Evolutionary conservation across 1,284 basidiomycete species (phyloP).

Genomic region (Ganoderma leucocontextum): DNA sequence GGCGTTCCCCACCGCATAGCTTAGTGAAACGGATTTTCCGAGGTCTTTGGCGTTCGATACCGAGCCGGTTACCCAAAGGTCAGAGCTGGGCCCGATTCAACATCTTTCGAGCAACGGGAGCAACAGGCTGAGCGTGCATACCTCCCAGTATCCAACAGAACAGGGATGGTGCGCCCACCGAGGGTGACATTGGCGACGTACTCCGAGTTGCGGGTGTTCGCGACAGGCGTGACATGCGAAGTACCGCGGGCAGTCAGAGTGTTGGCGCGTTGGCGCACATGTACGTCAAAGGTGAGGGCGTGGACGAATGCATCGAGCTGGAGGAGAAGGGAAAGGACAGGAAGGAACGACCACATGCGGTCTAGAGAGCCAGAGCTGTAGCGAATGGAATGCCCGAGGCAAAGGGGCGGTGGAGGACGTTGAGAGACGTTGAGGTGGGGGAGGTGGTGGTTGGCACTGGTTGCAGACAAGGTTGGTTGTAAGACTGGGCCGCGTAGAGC

Average conservation of each 20-base stretch:
- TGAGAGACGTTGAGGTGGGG: constrained; percentile 25
- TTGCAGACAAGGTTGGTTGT: constrained; percentile 2
- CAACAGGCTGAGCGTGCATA: constrained; percentile 39
- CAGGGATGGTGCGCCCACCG: constrained; percentile 52
- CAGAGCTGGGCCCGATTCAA: constrained; percentile 54
- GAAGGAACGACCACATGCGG: constrained; percentile 56
- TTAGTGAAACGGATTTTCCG: constrained; percentile 62
- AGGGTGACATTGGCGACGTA: constrained; percentile 61
- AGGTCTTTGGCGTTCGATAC: constrained; percentile 61
- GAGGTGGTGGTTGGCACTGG: constrained; percentile 20
- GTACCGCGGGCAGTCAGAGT: constrained; percentile 26
- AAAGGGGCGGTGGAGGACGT: constrained; percentile 24
- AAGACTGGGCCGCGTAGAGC: not conserved
- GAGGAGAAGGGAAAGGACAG: constrained; percentile 55
- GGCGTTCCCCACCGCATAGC: constrained; percentile 75
- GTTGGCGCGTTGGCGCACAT: constrained; percentile 42
- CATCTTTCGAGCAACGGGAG: not conserved
- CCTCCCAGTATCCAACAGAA: constrained; percentile 75
- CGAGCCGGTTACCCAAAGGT: constrained; percentile 65
- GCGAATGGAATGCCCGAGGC: constrained; percentile 34
- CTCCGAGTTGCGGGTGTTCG: constrained; percentile 45
- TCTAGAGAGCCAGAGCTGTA: constrained; percentile 19
- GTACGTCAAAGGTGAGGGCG: constrained; percentile 59
- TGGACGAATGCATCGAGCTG: constrained; percentile 44
- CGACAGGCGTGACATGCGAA: constrained; percentile 30